Evolutionary conservation across 768 basidiomycete genomes (phyloP), one percentile per base, ranked within the genome.

Genomic region (Lactarius evosmus): DNA sequence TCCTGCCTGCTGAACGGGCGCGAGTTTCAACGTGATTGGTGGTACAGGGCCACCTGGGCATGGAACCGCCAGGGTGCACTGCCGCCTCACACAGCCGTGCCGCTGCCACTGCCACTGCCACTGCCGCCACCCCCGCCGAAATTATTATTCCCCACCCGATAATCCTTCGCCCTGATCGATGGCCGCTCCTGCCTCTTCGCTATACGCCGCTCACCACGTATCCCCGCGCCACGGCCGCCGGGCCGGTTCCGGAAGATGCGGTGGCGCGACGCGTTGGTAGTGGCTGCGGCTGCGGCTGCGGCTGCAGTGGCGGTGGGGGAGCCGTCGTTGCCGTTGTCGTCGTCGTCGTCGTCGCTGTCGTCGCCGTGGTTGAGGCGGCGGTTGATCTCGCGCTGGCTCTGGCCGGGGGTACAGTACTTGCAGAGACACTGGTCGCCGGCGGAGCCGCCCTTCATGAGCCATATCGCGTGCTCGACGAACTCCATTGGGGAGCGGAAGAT

Each of bases 391-490:
- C 1, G 8, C 32, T 65, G 64, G 11, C 7, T 52, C 55, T 65
- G 64, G 25, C 55, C 59, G 1, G 54, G 59, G 0, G 0, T 25
- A 16, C 64, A 65, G 32, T 65, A 65, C 3, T 65, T 61, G 55
- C 64, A 65, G 7, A 34, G 30, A 22, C 64, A 65, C 2, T n/a
- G 49, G 6, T 38, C 60, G 16, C 3, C 14, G 12, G 0, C 46
- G 25, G 41, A 44, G 5, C 40, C 0, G 19, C 54, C 54, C 19
- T 33, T 50, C 64, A 65, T 65, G 55, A 68, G 67, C 67, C 67
- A 68, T 19, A 68, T 66, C 3, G 67, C 67, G 19, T 68, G 67
- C 3, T 54, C 56, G 30, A 56, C 67, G 44, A 68, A 68, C 17
- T 68, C 67, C 60, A 52, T 62, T 1, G 67, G 67, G 0, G 67